phyloP scores from a whole-genome alignment of 2,329 filamentous ascomycete genomes.

The Colletotrichum sp. region DNA sequence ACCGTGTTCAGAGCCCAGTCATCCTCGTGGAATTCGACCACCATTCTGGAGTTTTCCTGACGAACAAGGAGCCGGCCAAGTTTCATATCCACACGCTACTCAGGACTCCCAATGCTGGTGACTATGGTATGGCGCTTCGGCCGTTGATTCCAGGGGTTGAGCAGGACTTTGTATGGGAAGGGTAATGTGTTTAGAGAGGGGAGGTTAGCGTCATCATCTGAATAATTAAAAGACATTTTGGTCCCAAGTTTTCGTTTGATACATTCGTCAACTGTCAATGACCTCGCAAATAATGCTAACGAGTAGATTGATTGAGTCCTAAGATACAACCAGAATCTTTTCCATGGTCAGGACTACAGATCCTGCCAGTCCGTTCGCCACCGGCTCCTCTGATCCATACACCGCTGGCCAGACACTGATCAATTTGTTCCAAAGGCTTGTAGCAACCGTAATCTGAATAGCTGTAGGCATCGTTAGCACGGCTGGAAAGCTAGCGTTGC shows the following conservation, averaged over 20 bases:
- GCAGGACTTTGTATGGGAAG: constrained; percentile 49
- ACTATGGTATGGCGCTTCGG: constrained; percentile 69
- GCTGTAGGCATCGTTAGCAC: not conserved
- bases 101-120: constrained; percentile 75
- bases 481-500: not conserved
- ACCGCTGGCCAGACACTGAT: not conserved
- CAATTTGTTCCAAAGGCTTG: not conserved
- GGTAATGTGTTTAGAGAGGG: constrained; percentile 18
- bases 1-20: constrained; percentile 77
- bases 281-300: not conserved
- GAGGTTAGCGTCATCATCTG: not conserved
- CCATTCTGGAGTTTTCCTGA: constrained; percentile 79
- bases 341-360: not conserved
- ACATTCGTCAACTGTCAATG: fast-evolving
- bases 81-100: constrained; percentile 82
- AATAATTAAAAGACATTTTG: not conserved
- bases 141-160: constrained; percentile 38
- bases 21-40: constrained; percentile 80
- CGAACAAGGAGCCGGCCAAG: constrained; percentile 74
- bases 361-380: not conserved
- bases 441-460: not conserved
- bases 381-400: not conserved
- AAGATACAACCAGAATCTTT: not conserved
- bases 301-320: not conserved
- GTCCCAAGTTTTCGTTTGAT: fast-evolving